A percentile compares a stretch with the other conserved stretches of the same genome.
phyloP scores from a whole-genome alignment of 306 rosid genomes.

The Potentilla sterilis region DNA sequence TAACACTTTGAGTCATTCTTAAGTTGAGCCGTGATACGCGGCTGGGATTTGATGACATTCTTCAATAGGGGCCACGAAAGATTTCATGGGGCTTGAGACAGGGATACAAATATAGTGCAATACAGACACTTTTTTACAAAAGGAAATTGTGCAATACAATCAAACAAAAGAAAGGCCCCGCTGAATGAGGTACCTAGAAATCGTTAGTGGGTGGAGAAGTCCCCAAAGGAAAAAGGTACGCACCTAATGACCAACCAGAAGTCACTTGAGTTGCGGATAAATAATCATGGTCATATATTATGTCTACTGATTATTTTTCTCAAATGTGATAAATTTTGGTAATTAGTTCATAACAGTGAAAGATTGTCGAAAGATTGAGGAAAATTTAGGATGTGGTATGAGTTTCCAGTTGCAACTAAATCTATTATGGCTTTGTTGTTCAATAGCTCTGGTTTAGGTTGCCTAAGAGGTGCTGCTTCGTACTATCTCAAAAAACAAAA shows the following conservation, averaged over 20 bases:
- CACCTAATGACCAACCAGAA: not conserved
- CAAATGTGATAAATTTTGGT: too few species aligned
- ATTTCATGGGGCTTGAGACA: conserved; percentile 22
- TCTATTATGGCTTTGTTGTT: too few species aligned
- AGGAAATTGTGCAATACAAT: not conserved
- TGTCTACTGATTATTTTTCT: too few species aligned
- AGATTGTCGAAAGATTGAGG: too few species aligned
- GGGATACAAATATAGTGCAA: not conserved
- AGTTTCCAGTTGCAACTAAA: too few species aligned
- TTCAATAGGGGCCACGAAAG: conserved; percentile 21
- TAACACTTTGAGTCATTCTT: conserved; percentile 26
- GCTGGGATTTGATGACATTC: conserved; percentile 40
- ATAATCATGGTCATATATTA: not conserved
- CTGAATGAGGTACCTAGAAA: not conserved
- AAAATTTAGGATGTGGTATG: too few species aligned
- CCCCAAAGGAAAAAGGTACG: not conserved
- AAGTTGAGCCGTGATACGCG: conserved; percentile 53
- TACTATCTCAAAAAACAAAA: too few species aligned
- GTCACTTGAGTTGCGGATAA: conserved; percentile 3
- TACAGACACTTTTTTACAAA: conserved; percentile 1
- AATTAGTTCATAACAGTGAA: too few species aligned
- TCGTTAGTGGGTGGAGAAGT: not conserved
- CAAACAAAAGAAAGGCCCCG: not conserved
- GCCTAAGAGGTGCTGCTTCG: too few species aligned
- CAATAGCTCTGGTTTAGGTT: too few species aligned